These are phyloP conservation scores for Hondaea fermentalgiana DNA, from an alignment of 108 stramenopile species.

Conservation along the genomic window DNA sequence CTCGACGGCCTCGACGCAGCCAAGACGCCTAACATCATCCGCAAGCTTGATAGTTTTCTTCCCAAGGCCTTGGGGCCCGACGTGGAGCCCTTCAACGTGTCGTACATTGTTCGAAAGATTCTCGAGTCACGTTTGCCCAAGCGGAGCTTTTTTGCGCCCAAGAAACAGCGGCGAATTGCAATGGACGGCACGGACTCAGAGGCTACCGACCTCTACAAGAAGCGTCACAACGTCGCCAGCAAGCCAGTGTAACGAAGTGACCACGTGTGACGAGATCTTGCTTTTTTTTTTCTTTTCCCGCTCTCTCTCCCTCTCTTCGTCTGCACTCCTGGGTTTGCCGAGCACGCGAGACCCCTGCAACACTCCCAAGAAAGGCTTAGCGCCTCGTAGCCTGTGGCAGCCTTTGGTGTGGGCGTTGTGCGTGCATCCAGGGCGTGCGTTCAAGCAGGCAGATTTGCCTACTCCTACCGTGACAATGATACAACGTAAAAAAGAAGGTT, in stretches of 20 bases:
- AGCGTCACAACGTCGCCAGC: not conserved
- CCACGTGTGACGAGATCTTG: too few relatives aligned
- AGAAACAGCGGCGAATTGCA: not conserved
- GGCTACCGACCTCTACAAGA: not conserved
- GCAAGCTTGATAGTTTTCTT: not conserved
- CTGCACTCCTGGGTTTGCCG: too few relatives aligned
- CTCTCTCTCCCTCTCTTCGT: too few relatives aligned
- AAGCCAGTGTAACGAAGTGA: not conserved
- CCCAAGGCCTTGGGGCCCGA: not conserved
- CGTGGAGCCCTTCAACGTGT: not conserved
- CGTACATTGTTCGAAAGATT: not conserved
- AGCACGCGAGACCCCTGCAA: too few relatives aligned
- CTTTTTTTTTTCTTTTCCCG: too few relatives aligned
- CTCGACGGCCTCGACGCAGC: not conserved
- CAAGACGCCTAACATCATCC: not conserved
- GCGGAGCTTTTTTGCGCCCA: not conserved
- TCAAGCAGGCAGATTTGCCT: too few relatives aligned
- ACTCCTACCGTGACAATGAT: too few relatives aligned
- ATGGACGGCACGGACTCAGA: not conserved
- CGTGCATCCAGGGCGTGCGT: too few relatives aligned
- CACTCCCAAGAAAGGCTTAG: too few relatives aligned
- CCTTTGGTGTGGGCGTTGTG: too few relatives aligned
- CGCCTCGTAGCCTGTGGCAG: too few relatives aligned
- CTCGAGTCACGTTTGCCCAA: not conserved
- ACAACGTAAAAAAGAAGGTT: too few relatives aligned